phyloP scores from a whole-genome alignment of 805 yeast species.

The Metschnikowia proteae region DNA sequence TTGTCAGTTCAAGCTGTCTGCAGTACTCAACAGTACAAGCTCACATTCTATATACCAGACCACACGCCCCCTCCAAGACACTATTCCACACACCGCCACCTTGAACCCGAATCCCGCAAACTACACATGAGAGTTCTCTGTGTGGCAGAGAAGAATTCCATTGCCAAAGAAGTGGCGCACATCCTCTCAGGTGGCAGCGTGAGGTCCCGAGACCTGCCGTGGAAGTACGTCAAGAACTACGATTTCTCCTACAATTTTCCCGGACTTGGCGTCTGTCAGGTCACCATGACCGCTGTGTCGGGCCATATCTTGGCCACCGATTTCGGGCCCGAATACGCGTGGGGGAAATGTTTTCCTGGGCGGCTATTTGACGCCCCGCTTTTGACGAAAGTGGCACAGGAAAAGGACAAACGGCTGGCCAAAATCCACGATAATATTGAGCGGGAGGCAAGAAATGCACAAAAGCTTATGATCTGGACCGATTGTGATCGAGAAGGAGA shows the following conservation, averaged over 20 bases:
- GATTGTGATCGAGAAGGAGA: constrained; percentile 57
- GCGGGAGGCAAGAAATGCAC: constrained; percentile 56
- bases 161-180: constrained; percentile 76
- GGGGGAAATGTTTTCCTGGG: constrained; percentile 66
- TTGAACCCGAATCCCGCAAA: background rate
- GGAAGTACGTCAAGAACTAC: constrained; percentile 72
- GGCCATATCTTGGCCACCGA: constrained; percentile 76
- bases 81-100: background rate
- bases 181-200: constrained; percentile 73
- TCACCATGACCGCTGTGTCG: constrained; percentile 87
- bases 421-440: constrained; percentile 62
- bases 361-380: constrained; percentile 71
- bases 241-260: constrained; percentile 70
- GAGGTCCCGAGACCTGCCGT: constrained; percentile 44
- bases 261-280: constrained; percentile 59
- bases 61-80: background rate
- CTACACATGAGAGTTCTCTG: constrained; percentile 68
- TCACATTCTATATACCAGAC: background rate
- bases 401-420: constrained; percentile 28
- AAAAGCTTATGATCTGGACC: constrained; percentile 87
- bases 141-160: constrained; percentile 96
- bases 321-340: constrained; percentile 56
- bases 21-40: background rate
- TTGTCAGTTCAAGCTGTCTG: background rate
- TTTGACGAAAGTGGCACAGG: constrained; percentile 33